Percentiles rank a stretch among this genome's conserved stretches.
Evolutionary conservation across 371 early-diverging fungal species (phyloP).

Genomic region (Actinomortierella ambigua): DNA sequence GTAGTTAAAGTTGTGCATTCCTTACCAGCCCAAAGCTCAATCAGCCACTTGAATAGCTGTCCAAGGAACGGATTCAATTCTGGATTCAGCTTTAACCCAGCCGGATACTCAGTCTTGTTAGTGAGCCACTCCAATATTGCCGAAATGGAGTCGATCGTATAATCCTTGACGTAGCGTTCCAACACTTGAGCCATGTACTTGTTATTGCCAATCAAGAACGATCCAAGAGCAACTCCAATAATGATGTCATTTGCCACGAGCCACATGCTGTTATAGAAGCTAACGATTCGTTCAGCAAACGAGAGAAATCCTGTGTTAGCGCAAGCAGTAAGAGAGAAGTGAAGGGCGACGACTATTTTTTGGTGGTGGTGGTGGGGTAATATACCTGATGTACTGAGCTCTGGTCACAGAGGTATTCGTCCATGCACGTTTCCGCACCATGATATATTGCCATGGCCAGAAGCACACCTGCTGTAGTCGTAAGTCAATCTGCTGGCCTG

Average conservation of each 20-base stretch:
- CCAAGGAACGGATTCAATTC: conserved; percentile 90
- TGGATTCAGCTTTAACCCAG: conserved; percentile 94
- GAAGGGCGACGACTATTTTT: no score
- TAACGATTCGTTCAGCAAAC: conserved; percentile 20
- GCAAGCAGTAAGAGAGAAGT: conserved; percentile 2
- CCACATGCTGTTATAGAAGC: conserved; percentile 96
- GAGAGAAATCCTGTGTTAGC: no score
- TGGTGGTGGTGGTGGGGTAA: no score
- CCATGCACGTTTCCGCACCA: conserved; percentile 63
- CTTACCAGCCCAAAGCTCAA: conserved; percentile 86
- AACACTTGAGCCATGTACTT: conserved; percentile 60
- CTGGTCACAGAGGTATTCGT: conserved; percentile 72
- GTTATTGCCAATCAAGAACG: conserved; percentile 69
- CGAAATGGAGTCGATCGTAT: conserved; percentile 69
- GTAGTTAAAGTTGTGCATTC: not conserved
- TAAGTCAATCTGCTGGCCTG: conserved; percentile 82
- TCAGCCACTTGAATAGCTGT: conserved; percentile 92
- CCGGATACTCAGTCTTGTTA: conserved; percentile 77
- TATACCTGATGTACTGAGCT: conserved; percentile 86
- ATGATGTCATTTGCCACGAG: conserved; percentile 92
- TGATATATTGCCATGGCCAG: conserved; percentile 82
- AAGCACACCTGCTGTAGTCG: conserved; percentile 80
- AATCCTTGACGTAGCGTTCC: conserved; percentile 55
- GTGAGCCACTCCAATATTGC: conserved; percentile 89
- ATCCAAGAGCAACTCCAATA: conserved; percentile 84